phyloP scores from a whole-genome alignment of 495 filamentous ascomycete species.

The Hyphodiscus hymeniophilus region DNA sequence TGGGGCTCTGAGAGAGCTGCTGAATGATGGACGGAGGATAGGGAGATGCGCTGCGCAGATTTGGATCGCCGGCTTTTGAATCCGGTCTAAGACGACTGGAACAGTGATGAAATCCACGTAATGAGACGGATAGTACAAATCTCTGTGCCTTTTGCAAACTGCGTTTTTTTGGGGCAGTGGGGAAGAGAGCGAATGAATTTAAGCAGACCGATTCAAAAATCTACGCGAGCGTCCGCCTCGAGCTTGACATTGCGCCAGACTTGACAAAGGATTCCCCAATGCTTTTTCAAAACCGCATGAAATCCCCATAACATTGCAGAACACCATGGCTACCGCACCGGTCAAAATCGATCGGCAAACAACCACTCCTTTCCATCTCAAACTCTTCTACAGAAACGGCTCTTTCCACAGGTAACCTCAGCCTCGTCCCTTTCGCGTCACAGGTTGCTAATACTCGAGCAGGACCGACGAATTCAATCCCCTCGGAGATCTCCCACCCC shows the following conservation, averaged over 20 bases:
- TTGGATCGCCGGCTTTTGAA: background rate
- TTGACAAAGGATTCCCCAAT: background rate
- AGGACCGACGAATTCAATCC: conserved; percentile 61
- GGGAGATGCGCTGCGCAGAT: background rate
- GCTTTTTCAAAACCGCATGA: background rate
- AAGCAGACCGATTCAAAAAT: background rate
- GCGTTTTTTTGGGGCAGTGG: too few species aligned
- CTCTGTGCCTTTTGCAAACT: too few species aligned
- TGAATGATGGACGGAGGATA: background rate
- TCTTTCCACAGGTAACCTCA: conserved; percentile 60
- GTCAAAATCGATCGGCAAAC: conserved; percentile 59
- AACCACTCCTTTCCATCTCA: conserved; percentile 81
- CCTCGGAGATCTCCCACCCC: conserved; percentile 47
- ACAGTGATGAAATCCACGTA: too few species aligned
- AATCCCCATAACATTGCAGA: conserved; percentile 13
- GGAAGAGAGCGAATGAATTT: background rate
- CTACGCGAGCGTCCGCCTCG: background rate
- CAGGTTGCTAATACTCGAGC: conserved; percentile 6
- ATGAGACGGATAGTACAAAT: too few species aligned
- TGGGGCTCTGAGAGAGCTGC: background rate
- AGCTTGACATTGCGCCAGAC: background rate
- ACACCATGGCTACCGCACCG: conserved; percentile 10
- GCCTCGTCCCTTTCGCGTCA: conserved; percentile 15
- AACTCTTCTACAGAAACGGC: conserved; percentile 74
- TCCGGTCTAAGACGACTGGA: too few species aligned